Conservation (phyloP, 2,329 filamentous ascomycete species). For the Aureobasidium vineae region DNA sequence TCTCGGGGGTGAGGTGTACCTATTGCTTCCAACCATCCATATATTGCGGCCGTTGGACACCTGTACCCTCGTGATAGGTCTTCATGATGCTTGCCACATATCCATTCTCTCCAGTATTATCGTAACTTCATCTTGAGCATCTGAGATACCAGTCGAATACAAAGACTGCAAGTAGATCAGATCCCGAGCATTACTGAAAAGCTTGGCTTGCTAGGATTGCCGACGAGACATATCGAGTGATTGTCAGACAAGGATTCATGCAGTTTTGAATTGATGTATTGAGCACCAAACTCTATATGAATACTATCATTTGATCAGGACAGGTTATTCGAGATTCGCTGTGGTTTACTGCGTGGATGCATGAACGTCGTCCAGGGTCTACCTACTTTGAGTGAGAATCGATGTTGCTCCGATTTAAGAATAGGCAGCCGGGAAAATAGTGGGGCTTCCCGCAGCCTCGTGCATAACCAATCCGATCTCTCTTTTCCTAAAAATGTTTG, state of each 20-base stretch:
- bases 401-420: constrained; percentile 21
- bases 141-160: background rate
- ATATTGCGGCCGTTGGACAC: background rate
- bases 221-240: constrained; percentile 15
- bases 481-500: constrained; percentile 17
- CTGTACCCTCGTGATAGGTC: background rate
- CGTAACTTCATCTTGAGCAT: background rate
- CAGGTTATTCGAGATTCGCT: too few species aligned
- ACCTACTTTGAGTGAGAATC: constrained; percentile 9
- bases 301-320: background rate
- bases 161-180: constrained; percentile 12
- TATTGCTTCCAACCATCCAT: constrained; percentile 8
- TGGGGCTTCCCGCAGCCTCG: constrained; percentile 20
- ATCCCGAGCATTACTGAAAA: constrained; percentile 17
- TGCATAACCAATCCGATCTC: constrained; percentile 20
- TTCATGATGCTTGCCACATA: background rate
- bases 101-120: background rate
- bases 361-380: constrained; percentile 18
- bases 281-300: background rate
- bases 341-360: background rate
- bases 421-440: constrained; percentile 6
- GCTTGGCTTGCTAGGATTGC: constrained; percentile 25
- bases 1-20: constrained; percentile 7
- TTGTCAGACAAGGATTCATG: background rate
- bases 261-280: background rate